Evolutionary conservation across 202 grass and related monocot genomes (phyloP).

Genomic region (Dendrocalamus latiflorus): DNA sequence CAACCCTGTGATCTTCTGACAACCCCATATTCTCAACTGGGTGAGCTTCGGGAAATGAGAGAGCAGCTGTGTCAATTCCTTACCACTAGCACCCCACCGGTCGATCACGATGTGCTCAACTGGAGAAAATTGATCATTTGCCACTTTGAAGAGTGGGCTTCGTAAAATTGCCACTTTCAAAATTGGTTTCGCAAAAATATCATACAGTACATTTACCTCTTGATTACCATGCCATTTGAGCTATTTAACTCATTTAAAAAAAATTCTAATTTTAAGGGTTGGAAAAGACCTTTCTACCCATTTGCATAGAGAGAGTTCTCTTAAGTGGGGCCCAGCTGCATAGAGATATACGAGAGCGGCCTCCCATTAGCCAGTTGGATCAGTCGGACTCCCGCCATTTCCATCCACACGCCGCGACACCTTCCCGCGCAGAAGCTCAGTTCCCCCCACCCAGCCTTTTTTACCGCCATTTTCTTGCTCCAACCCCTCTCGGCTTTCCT

Average conservation of each 20-base stretch:
- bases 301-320: background rate
- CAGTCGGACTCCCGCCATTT: constrained; percentile 1
- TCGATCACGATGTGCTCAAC: fast-evolving
- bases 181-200: too few species aligned
- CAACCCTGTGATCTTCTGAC: background rate
- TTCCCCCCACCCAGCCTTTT: too few species aligned
- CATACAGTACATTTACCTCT: too few species aligned
- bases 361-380: background rate
- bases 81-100: fast-evolving
- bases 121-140: background rate
- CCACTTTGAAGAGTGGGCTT: too few species aligned
- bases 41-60: background rate
- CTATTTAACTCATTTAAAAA: too few species aligned
- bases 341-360: background rate
- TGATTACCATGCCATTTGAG: too few species aligned
- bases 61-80: background rate
- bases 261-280: too few species aligned
- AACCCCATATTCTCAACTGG: fast-evolving
- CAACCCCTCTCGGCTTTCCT: constrained; percentile 23
- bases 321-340: background rate
- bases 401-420: background rate
- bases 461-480: constrained; percentile 53
- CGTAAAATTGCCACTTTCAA: too few species aligned
- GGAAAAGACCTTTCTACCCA: too few species aligned
- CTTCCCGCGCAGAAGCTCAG: constrained; percentile 15